Evolutionary conservation across 306 rosid species (phyloP), one percentile per base, ranked within the genome.

Genomic region (Pachyrhizus erosus): DNA sequence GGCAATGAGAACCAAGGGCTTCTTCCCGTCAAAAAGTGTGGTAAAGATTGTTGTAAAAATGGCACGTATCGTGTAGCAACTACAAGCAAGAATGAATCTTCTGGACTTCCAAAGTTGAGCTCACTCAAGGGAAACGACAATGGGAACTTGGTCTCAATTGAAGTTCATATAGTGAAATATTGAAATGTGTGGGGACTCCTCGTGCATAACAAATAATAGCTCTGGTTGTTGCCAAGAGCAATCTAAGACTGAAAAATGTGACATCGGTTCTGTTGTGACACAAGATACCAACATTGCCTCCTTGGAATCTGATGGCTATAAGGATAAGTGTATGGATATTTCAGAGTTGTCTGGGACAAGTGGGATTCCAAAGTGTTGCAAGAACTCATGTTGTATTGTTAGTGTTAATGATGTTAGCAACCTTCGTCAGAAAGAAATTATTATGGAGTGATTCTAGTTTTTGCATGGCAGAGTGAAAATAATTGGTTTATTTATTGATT

Each of bases 31-130:
- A 48, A 80, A 24, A 77, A 79, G 62, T 91, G 80, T 37, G 65
- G 74, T 12, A 66, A 86, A 40, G 86, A 57, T 34, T 84, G 91
- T 27, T 81, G 90, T 75, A 87, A 83, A 74, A 80, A 70, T 62
- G 64, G 73, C 15, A 68, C 76, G 21, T 34, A 57, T 60, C 46
- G 84, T 65, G 57, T 71, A 93, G 73, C 43, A 57, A 58, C 49
- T 77, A 83, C 40, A 61, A 61, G 21, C 21, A 61, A 61, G 21
- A 13, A 61, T 6, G 69, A 61, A 61, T 29, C 69, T 61, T 61
- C 69, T 61, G 69, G 69, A 61, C 40, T 14, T 61, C 5, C 9
- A 3, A 61, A 61, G 21, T 1, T 14, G 39, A 61, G 40, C 40
- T 24, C n/a, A 24, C 34, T 24, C 7, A 61, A 61, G 40, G 39